phyloP scores from a whole-genome alignment of 2,329 filamentous ascomycete genomes.

The Claviceps sp. region DNA sequence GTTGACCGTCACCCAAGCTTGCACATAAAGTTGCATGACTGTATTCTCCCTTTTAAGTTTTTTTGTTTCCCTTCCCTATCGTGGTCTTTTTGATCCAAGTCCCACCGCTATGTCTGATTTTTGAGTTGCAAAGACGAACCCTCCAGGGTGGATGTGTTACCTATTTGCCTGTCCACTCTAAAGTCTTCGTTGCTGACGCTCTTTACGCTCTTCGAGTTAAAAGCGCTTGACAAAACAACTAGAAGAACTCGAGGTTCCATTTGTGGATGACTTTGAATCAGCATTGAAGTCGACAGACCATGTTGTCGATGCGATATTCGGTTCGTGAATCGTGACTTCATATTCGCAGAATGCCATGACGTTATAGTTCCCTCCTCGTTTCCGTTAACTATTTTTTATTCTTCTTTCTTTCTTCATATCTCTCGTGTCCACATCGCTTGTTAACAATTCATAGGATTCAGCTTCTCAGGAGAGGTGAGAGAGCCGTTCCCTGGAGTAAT shows the following conservation, averaged over 20 bases:
- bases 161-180: not conserved
- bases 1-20: not conserved
- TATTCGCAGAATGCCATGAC: not conserved
- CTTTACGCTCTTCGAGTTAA: slow-evolving; percentile 20
- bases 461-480: slow-evolving; percentile 82
- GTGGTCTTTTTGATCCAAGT: not conserved
- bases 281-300: slow-evolving; percentile 61
- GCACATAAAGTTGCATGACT: not conserved
- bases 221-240: slow-evolving; percentile 77
- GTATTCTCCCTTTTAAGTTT: not conserved
- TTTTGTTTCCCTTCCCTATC: not conserved
- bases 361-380: not conserved
- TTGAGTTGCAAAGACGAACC: no score
- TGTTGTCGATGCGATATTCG: slow-evolving; percentile 86
- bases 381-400: not conserved
- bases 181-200: slow-evolving; percentile 10
- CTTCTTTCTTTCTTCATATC: not conserved
- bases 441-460: slow-evolving; percentile 50
- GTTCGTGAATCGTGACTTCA: slow-evolving; percentile 34
- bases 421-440: no score
- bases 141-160: not conserved
- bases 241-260: slow-evolving; percentile 67
- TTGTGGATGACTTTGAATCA: slow-evolving; percentile 63
- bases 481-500: slow-evolving; percentile 83
- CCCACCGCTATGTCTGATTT: not conserved